Percentiles rank a stretch among this genome's conserved stretches.
phyloP scores from a whole-genome alignment of 148 eudicot species.

The Amaranthus hypochondriacus region DNA sequence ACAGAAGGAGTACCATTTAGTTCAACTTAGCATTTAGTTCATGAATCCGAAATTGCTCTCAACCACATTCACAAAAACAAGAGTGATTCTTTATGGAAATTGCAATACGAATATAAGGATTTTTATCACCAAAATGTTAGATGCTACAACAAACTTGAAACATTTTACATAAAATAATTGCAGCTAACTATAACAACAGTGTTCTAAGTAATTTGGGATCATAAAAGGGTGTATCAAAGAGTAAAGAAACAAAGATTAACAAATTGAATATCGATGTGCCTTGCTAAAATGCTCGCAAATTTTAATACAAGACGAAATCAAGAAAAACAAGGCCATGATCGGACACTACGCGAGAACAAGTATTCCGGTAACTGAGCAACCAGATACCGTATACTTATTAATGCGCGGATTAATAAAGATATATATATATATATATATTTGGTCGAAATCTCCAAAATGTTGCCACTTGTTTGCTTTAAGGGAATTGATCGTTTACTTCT shows the following conservation, averaged over 20 bases:
- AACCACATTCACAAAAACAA: too few species aligned
- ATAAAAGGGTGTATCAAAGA: not conserved
- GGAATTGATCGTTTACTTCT: slow-evolving; percentile 5
- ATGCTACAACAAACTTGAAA: too few species aligned
- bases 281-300: slow-evolving; percentile 12
- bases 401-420: slow-evolving; percentile 7
- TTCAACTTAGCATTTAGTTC: too few species aligned
- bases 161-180: not conserved
- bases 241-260: not conserved
- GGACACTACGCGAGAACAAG: slow-evolving; percentile 15
- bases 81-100: too few species aligned
- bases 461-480: slow-evolving; percentile 13
- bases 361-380: slow-evolving; percentile 15
- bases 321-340: slow-evolving; percentile 22
- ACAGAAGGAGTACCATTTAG: too few species aligned
- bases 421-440: slow-evolving; percentile 6
- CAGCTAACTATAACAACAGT: not conserved
- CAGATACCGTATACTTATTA: slow-evolving; percentile 19
- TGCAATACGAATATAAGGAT: too few species aligned
- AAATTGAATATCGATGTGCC: slow-evolving; percentile 8
- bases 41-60: too few species aligned
- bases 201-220: not conserved
- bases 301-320: slow-evolving; percentile 23
- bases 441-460: slow-evolving; percentile 9
- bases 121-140: too few species aligned